Conservation (phyloP, 2,329 filamentous ascomycete genomes). For the Trichoderma sp. region DNA sequence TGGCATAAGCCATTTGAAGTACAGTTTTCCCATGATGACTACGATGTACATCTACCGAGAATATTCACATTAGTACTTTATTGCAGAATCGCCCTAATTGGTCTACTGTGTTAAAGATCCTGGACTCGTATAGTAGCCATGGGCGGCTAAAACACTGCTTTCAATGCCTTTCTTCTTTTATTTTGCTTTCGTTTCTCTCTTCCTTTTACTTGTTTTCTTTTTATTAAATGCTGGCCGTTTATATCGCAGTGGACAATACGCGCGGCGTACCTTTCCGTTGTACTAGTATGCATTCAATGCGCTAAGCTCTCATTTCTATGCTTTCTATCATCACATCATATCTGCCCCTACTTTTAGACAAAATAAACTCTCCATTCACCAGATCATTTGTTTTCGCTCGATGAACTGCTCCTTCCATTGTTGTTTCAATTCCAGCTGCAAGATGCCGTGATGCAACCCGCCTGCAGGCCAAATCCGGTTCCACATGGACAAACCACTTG, state of each 20-base stretch:
- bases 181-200: background rate
- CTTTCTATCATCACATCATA: constrained; percentile 31
- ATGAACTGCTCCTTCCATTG: constrained; percentile 63
- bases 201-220: no score
- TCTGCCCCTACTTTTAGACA: constrained; percentile 37
- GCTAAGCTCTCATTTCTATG: constrained; percentile 22
- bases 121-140: background rate
- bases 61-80: no score
- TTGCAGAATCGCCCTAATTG: no score
- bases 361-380: constrained; percentile 75
- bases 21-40: no score
- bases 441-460: constrained; percentile 41
- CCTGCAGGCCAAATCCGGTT: constrained; percentile 35
- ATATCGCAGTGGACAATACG: background rate
- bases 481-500: constrained; percentile 41
- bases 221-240: background rate
- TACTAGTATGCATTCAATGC: background rate
- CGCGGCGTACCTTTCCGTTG: no score
- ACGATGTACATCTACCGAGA: no score
- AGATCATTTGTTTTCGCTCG: constrained; percentile 79
- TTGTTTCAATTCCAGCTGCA: constrained; percentile 41
- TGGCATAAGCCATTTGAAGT: no score
- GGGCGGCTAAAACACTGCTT: background rate
- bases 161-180: background rate
- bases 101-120: no score